phyloP scores from a whole-genome alignment of 2,329 filamentous ascomycete species.

The Aspergillus terreus region DNA sequence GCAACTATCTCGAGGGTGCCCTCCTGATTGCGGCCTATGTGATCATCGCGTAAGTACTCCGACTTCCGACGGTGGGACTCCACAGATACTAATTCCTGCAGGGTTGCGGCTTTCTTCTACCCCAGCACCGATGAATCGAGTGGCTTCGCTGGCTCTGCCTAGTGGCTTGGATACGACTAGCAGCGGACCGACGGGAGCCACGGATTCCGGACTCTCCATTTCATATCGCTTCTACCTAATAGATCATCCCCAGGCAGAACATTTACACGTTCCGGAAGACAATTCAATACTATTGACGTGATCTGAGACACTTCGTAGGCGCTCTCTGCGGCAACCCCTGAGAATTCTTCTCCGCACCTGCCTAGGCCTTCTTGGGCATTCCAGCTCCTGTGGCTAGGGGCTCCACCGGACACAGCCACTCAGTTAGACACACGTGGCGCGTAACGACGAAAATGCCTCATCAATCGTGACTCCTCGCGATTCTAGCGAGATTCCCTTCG shows the following conservation, averaged over 20 bases:
- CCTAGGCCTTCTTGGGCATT: neutral
- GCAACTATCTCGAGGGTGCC: constrained; percentile 76
- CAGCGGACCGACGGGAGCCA: neutral
- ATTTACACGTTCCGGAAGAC: neutral
- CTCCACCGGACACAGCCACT: neutral
- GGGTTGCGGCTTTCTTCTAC: constrained; percentile 45
- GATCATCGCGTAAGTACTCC: constrained; percentile 61
- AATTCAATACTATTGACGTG: neutral
- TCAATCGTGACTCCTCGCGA: neutral
- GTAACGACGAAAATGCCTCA: neutral
- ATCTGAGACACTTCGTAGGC: neutral
- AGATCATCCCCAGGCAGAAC: neutral
- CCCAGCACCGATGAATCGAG: constrained; percentile 27
- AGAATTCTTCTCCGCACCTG: neutral
- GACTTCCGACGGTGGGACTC: neutral
- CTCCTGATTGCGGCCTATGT: constrained; percentile 73
- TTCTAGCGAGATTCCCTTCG: neutral
- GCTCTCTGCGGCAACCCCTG: neutral
- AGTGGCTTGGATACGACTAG: too few species aligned
- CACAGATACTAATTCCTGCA: constrained; percentile 4
- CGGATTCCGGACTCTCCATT: neutral
- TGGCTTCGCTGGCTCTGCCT: constrained; percentile 20
- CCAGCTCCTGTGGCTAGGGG: neutral
- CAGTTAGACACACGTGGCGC: neutral
- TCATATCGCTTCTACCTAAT: neutral